Base-by-base conservation (phyloP, 345 rosid species). In the Balakata baccata region DNA sequence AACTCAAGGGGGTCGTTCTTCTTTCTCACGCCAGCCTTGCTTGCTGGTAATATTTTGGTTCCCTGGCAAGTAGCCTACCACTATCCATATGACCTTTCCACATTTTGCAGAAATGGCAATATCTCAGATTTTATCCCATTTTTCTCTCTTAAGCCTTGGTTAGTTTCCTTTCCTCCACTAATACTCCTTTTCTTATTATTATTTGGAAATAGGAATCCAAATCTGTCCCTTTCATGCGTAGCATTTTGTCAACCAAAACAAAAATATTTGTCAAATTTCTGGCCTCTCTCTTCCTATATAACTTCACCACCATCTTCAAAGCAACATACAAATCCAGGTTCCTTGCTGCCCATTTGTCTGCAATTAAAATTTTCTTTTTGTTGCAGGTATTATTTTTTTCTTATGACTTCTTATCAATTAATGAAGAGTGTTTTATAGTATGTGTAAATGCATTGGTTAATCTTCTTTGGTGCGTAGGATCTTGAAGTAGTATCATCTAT, bases 11-110 rank as follows among this genome's bases (percentile, higher is more conserved):
- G 20, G 51, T 14, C 64, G 39, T 54, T 43, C 71, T 47, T 56
- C 46, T 70, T 53, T 75, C 73, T 66, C 72, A 74, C 75, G 72
- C 77, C 73, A 72, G 16, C 68, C 17, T 75, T 64, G 56, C 25
- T 76, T 76, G 84, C 87, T 67, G 89, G 89, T 89, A 75, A 83
- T 22, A 81, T 83, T 81, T 83, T 83, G 90, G 88, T 83, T 58
- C 49, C 67, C 34, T 41, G 66, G 81, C 86, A 76, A 85, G 90
- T 81, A 66, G 86, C 88, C 88, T 81, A 86, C 75, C 83, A 54
- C 81, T 51, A 66, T 68, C 74, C 80, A 29, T 69, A 70, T 61
- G 70, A 39, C 80, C 76, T 71, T 66, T 5, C 56, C 73, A 29
- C 50, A 57, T 10, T 38, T 45, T 64, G 72, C 29, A 69, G 53